Evolutionary conservation across 1,284 basidiomycete genomes (phyloP), one percentile per base, ranked within the genome.

Genomic region (Tilletia caries): DNA sequence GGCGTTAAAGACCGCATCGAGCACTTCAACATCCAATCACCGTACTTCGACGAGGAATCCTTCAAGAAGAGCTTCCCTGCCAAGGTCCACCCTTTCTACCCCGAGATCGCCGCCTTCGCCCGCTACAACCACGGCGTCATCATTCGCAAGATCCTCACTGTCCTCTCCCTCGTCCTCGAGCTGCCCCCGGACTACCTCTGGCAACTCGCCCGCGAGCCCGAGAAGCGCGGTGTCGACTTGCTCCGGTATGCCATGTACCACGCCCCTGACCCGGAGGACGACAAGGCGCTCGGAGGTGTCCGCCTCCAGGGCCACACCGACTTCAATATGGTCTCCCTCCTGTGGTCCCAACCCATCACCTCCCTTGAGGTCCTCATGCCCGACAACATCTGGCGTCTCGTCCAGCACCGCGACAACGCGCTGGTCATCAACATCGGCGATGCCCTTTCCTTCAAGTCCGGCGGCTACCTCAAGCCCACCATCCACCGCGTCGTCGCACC

Each of bases 271-370:
- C 73, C 82, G 70, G 69, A 68, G 37, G 84, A 84, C 10, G 75
- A 80, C 34, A 75, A 81, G 27, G 73, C 78, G 13, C 72, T 83
- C n/a, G 83, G 82, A n/a, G 84, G 84, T 2, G 78, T 85, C 0
- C 72, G 84, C 0, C 79, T 85, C 64, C 84, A 85, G 75, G 84
- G 85, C n/a, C 85, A 85, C 71, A 84, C 84, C 41, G 85, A 85
- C 68, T 85, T 85, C 71, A 85, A 85, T 62, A 72, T 76, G 33
- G 84, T 84, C 50, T 83, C 83, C 25, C 79, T 85, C 64, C 82
- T 85, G 48, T 85, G 84, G 81, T 82, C 79, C 1, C 84, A 85
- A 66, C 85, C 85, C 2, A 84, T 85, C 71, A 84, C 84, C 0
- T 82, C 81, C 23, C 79, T 85, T 20, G 84, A 85, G 69, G 85